Base-by-base conservation (phyloP, 768 basidiomycete species). In the Pilatotrama ljubarskyi region DNA sequence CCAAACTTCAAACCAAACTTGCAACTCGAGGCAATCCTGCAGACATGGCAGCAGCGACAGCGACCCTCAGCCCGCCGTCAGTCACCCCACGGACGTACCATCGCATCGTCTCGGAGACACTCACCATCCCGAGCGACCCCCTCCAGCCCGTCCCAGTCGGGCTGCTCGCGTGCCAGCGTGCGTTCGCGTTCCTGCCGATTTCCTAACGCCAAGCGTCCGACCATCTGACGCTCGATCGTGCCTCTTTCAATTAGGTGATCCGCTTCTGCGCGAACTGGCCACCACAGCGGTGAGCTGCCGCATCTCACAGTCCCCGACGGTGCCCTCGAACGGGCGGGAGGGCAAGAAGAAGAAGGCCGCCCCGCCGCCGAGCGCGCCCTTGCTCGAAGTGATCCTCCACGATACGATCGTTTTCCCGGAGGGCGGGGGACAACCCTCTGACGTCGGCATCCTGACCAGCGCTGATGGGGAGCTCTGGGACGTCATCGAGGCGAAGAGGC, bases 351-450 rank as follows among this genome's bases (percentile, higher is more conserved):
- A 73, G 51, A 88, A 86, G 68, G 76, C 82, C n/a, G 80, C 82
- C 13, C 69, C 79, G 15, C 68, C 81, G 24, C 79, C 82, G 15
- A 68, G 73, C n/a, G 73, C 73, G 36, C 79, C 84, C 2, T 72
- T 86, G 17, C 78, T 90, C 47, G 86, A 90, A 66, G 75, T 93
- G 8, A 77, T 86, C 51, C 74, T 91, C 44, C 85, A 88, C 51
- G 91, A 93, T 68, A 91, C 90, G 0, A 80, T 89, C 13, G 81
- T 91, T 47, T 93, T 92, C 69, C 91, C 91, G 0, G 90, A 92
- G 72, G 91, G 90, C 9, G 85, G 91, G 11, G 92, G 92, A 0
- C 91, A 93, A 63, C 88, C 89, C 0, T 85, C 85, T 0, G 92
- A 93, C 67, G 83, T 83, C 24, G 91, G 91, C 1, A 50, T 77